A percentile compares a stretch with the other conserved stretches of the same genome.
These are phyloP conservation scores for Wallacemonas rigidus DNA, from an alignment of 208 protist genomes.

Conservation along the genomic window DNA sequence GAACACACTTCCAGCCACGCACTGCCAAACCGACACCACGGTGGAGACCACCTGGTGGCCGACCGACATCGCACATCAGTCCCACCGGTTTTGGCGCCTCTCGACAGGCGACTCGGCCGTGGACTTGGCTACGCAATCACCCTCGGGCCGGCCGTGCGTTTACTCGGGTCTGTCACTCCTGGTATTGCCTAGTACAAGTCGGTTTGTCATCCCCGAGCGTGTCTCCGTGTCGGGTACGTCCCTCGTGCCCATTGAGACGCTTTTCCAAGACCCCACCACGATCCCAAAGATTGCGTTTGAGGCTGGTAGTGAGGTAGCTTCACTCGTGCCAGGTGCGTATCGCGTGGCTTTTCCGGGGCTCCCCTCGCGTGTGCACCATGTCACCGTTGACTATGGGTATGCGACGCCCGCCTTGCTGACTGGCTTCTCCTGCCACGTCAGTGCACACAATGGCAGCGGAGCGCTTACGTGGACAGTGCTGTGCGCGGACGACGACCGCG, in stretches of 20 bases:
- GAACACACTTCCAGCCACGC: conserved; percentile 19
- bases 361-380: conserved; percentile 22
- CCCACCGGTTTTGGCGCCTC: conserved; percentile 44
- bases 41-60: conserved; percentile 35
- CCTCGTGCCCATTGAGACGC: conserved; percentile 3
- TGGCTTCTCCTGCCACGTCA: conserved; percentile 9
- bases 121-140: not conserved
- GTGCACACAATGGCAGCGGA: too few species aligned
- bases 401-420: conserved; percentile 18
- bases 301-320: conserved; percentile 7
- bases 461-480: conserved; percentile 17
- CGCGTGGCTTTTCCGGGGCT: conserved; percentile 8
- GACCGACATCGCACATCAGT: conserved; percentile 18
- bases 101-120: not conserved
- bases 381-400: conserved; percentile 13
- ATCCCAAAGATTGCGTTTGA: not conserved
- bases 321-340: not conserved
- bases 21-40: conserved; percentile 21
- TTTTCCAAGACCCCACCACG: not conserved
- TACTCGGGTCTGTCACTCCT: conserved; percentile 12
- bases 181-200: not conserved
- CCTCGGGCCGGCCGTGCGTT: not conserved
- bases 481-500: conserved; percentile 49
- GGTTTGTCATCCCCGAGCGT: not conserved
- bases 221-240: not conserved